Evolutionary conservation across 2,329 filamentous ascomycete genomes (phyloP), one percentile per base, ranked within the genome.

Genomic region (Phialemonium atrogriseum): DNA sequence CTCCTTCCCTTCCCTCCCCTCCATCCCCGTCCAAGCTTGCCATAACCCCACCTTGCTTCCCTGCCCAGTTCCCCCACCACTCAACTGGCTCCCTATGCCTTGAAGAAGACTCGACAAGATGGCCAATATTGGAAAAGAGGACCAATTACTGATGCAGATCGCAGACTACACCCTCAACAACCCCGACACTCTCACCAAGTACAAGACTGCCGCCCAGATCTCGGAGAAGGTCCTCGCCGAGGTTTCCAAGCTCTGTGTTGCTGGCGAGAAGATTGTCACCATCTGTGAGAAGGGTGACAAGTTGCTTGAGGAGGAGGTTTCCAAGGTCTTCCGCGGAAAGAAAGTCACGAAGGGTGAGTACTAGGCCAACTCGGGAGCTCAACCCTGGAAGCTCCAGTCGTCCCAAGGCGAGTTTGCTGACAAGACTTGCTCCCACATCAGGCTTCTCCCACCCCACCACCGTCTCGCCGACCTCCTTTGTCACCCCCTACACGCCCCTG

Each of bases 311-410:
- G 89, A 94, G 54, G 91, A 96, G 64, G 73, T 94, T 34, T 64
- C 75, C 55, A 96, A 96, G 72, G 89, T 98, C 52, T 98, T 91
- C 76, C 88, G 94, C 60, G 89, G 88, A 63, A 96, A 96, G 74
- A 96, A 95, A 71, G 80, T 95, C 54, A 60, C 68, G 58, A 98
- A 98, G 74, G 91, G 84, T 84, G 52, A 44, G 68, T 64, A 21
- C 5, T 22, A 14, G n/a, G n/a, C n/a, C n/a, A n/a, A n/a, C n/a
- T n/a, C n/a, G n/a, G n/a, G n/a, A n/a, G n/a, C n/a, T n/a, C n/a
- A n/a, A n/a, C n/a, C n/a, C n/a, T n/a, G n/a, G n/a, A n/a, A n/a
- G n/a, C n/a, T n/a, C n/a, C n/a, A n/a, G n/a, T n/a, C n/a, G n/a
- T n/a, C n/a, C n/a, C n/a, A n/a, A n/a, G n/a, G n/a, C n/a, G n/a